Base-by-base conservation (phyloP, 352 stramenopile genomes). In the Globisporangium polare region DNA sequence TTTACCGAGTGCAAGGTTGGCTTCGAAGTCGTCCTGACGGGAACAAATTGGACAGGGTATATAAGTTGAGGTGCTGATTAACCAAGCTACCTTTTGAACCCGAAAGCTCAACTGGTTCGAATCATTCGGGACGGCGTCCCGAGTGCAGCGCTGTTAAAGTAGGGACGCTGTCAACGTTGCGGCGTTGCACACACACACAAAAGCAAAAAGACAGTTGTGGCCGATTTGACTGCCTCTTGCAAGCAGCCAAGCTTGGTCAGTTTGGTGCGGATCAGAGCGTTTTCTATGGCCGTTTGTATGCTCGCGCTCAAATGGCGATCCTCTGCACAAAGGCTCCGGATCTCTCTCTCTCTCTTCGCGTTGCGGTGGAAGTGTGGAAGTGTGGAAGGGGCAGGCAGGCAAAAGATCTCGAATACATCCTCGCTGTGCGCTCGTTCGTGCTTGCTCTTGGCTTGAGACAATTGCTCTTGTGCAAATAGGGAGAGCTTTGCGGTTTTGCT, bases 161-260 rank as follows among this genome's bases (percentile, higher is more conserved):
- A n/a, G 41, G 41, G 41, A 55, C 18, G 8, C 18, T n/a, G 18
- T 15, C 29, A 41, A 26, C 7, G 46, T 53, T 33, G 46, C 17
- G 27, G 46, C 17, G 27, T 54, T 54, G 47, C 46, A 37, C 10
- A 31, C 15, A 22, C 8, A 33, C 2, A 7, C 29, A 2, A n/a
- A n/a, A n/a, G n/a, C 31, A 53, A 53, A 53, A 33, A 53, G 47
- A 24, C 47, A 53, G 47, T 53, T 58, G n/a, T 58, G 52, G 52
- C 31, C 52, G 20, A 46, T 47, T 57, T 58, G 52, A 58, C 52
- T 58, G 52, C 47, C 52, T 58, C 52, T 47, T 58, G 33, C 26
- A 46, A n/a, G n/a, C n/a, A n/a, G n/a, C n/a, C n/a, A n/a, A n/a
- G 41, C 41, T 46, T 46, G 41, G 17, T 46, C 17, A 46, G 41